phyloP scores from a whole-genome alignment of 495 filamentous ascomycete genomes.

The Thermothielavioides terrestris region DNA sequence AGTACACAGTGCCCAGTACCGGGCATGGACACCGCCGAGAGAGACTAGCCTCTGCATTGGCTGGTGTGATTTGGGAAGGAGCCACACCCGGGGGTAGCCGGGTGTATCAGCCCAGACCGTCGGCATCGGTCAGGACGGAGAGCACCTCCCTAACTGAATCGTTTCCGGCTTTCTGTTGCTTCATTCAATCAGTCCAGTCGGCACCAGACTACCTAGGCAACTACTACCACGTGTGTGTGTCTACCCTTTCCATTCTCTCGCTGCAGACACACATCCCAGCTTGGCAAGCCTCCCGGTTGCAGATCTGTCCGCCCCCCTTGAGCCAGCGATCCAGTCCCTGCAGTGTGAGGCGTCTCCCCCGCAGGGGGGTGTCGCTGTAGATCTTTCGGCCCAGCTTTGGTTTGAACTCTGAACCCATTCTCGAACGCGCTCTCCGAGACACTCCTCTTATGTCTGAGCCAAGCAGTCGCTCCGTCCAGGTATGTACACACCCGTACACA shows the following conservation, averaged over 20 bases:
- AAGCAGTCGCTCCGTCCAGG: slow-evolving; percentile 13
- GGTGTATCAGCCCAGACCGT: too few relatives aligned
- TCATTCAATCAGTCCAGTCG: not conserved
- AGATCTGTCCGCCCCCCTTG: slow-evolving; percentile 20
- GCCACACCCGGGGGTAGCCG: too few relatives aligned
- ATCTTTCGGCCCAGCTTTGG: slow-evolving; percentile 16
- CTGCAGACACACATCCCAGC: slow-evolving; percentile 9
- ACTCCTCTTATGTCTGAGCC: slow-evolving; percentile 21
- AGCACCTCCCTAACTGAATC: too few relatives aligned
- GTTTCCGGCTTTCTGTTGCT: too few relatives aligned
- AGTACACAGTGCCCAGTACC: too few relatives aligned
- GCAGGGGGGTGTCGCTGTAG: slow-evolving; percentile 19
- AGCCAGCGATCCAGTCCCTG: slow-evolving; percentile 18
- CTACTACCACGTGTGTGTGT: not conserved
- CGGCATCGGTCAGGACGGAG: too few relatives aligned
- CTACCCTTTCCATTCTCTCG: too few relatives aligned
- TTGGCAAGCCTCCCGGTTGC: slow-evolving; percentile 15
- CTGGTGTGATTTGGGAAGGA: too few relatives aligned
- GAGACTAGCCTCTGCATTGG: too few relatives aligned
- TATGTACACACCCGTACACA: too few relatives aligned
- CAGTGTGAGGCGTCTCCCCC: slow-evolving; percentile 14
- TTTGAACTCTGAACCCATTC: slow-evolving; percentile 2
- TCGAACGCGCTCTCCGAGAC: slow-evolving; percentile 9
- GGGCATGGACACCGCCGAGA: too few relatives aligned
- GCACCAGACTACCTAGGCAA: not conserved